Evolutionary conservation across 2,329 filamentous ascomycete genomes (phyloP).

Genomic region (Chrysoporthe cubensis): DNA sequence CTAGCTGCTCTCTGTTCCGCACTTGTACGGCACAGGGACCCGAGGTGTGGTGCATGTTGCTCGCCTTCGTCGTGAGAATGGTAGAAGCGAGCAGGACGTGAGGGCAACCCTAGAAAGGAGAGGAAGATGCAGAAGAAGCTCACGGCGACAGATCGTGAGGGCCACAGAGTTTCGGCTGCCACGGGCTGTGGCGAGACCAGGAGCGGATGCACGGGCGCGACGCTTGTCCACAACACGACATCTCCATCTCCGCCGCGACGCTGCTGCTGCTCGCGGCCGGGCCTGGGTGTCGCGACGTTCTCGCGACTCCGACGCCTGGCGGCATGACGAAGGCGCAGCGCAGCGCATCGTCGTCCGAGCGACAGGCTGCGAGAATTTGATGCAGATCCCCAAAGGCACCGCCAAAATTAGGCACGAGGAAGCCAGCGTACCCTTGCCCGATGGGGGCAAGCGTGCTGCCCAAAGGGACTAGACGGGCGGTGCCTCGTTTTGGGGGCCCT

Average conservation of each 20-base stretch:
- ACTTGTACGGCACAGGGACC: background rate
- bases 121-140: background rate
- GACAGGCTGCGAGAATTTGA: constrained; percentile 2
- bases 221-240: background rate
- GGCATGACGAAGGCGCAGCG: background rate
- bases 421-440: constrained; percentile 18
- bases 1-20: background rate
- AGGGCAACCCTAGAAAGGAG: background rate
- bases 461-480: background rate
- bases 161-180: background rate
- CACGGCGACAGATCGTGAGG: background rate
- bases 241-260: background rate
- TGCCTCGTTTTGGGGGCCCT: constrained; percentile 16
- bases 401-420: constrained; percentile 18
- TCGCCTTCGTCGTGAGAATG: background rate
- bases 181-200: background rate
- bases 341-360: background rate
- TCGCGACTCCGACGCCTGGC: background rate
- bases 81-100: background rate
- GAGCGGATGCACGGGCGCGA: background rate
- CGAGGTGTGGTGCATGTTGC: background rate
- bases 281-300: background rate
- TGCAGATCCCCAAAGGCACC: constrained; percentile 17
- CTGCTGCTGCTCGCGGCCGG: background rate
- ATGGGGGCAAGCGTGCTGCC: constrained; percentile 23